These are phyloP conservation scores for Geranium brycei DNA, from an alignment of 345 rosid genomes.

Conservation along the genomic window DNA sequence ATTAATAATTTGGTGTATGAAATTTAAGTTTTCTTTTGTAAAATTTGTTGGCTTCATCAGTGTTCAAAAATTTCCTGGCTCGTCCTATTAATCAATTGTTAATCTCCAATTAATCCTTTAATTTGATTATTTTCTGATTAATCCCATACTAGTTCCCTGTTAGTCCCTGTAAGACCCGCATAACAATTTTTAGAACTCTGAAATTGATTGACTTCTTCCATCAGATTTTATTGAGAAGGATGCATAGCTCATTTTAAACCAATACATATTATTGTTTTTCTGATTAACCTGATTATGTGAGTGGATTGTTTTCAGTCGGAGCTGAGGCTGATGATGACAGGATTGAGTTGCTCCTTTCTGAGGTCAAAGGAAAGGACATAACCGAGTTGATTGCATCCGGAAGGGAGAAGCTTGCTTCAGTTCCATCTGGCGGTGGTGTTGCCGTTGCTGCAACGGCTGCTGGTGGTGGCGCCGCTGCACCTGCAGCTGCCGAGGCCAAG, in stretches of 20 bases:
- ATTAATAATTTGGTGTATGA: too few species aligned
- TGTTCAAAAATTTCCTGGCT: too few species aligned
- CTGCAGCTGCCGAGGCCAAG: conserved; percentile 41
- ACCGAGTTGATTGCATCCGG: conserved; percentile 60
- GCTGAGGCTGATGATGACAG: conserved; percentile 53
- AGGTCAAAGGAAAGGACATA: conserved; percentile 50
- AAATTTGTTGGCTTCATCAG: too few species aligned
- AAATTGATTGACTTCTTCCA: too few species aligned
- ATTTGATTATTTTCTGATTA: too few species aligned
- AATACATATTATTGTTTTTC: neutral
- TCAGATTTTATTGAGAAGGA: too few species aligned
- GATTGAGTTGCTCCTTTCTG: conserved; percentile 39
- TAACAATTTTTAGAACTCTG: too few species aligned
- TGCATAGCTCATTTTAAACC: neutral
- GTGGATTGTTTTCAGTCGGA: conserved; percentile 32
- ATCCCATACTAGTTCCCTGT: too few species aligned
- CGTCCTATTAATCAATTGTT: too few species aligned
- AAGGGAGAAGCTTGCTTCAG: conserved; percentile 64
- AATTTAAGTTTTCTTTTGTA: too few species aligned
- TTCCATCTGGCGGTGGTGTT: conserved; percentile 57
- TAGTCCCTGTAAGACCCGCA: too few species aligned
- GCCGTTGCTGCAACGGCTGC: conserved; percentile 30
- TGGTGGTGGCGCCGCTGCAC: conserved; percentile 28
- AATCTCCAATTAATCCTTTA: too few species aligned
- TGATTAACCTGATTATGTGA: neutral